These are phyloP conservation scores for Calamus simplicifolius DNA, from an alignment of 176 grass and related monocot genomes.

Conservation along the genomic window DNA sequence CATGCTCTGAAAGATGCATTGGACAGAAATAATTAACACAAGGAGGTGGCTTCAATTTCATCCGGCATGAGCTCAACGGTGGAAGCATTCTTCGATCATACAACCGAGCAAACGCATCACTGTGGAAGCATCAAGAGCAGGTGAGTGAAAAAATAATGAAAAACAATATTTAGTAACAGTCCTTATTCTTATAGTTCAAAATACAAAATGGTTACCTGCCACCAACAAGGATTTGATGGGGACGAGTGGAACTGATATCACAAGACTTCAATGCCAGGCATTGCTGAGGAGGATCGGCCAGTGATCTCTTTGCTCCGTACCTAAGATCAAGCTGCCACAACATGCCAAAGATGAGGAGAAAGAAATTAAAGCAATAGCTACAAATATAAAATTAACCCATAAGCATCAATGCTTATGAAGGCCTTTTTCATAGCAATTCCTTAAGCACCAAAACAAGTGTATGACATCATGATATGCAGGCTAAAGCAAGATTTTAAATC, in stretches of 20 bases:
- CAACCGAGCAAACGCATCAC: slow-evolving; percentile 78
- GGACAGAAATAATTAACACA: slow-evolving; percentile 92
- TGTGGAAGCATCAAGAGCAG: slow-evolving; percentile 22
- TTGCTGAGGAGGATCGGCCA: slow-evolving; percentile 61
- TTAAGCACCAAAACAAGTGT: too few relatives aligned
- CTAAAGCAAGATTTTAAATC: too few relatives aligned
- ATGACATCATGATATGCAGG: too few relatives aligned
- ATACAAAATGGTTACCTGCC: slow-evolving; percentile 54
- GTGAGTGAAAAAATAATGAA: neutral
- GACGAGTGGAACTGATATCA: slow-evolving; percentile 82
- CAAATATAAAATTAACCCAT: too few relatives aligned
- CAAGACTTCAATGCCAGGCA: slow-evolving; percentile 76
- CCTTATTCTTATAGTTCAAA: too few relatives aligned
- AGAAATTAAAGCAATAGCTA: too few relatives aligned
- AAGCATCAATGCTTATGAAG: too few relatives aligned
- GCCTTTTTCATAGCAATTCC: too few relatives aligned
- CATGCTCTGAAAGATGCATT: slow-evolving; percentile 73
- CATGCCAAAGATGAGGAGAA: neutral
- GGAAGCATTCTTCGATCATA: slow-evolving; percentile 98
- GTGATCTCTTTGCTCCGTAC: slow-evolving; percentile 71
- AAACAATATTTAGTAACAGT: neutral
- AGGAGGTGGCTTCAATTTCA: slow-evolving; percentile 50
- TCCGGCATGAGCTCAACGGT: slow-evolving; percentile 64
- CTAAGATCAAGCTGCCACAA: slow-evolving; percentile 82
- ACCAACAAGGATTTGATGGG: slow-evolving; percentile 90